Percentiles rank a stretch among this genome's conserved stretches.
Evolutionary conservation across 305 asterid genomes (phyloP).

Genomic region (Stenogyne calaminthoides): DNA sequence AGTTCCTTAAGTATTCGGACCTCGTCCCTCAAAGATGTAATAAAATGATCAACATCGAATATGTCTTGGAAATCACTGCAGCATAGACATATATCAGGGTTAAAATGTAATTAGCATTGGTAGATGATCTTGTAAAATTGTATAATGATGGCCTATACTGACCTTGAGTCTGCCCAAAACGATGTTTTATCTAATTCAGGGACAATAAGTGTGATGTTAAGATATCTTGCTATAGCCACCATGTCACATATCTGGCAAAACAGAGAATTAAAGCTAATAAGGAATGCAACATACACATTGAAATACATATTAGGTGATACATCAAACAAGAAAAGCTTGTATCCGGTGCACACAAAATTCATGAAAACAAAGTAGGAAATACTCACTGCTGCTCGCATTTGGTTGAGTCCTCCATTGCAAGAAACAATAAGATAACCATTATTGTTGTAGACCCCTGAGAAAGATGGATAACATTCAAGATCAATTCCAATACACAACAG

Average conservation of each 20-base stretch:
- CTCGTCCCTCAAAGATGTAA: slow-evolving; percentile 86
- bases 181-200: slow-evolving; percentile 77
- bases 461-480: background rate
- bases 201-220: slow-evolving; percentile 62
- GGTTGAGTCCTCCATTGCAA: slow-evolving; percentile 83
- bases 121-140: background rate
- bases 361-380: background rate
- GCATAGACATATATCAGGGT: background rate
- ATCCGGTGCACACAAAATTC: background rate
- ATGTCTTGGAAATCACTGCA: slow-evolving; percentile 87
- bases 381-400: slow-evolving; percentile 77
- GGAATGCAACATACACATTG: background rate
- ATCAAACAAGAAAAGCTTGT: background rate
- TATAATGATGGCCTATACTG: background rate
- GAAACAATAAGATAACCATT: slow-evolving; percentile 73
- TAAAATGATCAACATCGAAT: slow-evolving; percentile 77
- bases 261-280: slow-evolving; percentile 12
- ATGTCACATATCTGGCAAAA: slow-evolving; percentile 74
- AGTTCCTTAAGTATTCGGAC: slow-evolving; percentile 80
- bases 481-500: background rate
- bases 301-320: background rate
- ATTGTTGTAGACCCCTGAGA: slow-evolving; percentile 59
- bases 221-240: slow-evolving; percentile 70
- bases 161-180: slow-evolving; percentile 80
- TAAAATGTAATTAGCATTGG: background rate